Base-by-base conservation (phyloP, 2,329 filamentous ascomycete genomes). In the Colletotrichum cereale region DNA sequence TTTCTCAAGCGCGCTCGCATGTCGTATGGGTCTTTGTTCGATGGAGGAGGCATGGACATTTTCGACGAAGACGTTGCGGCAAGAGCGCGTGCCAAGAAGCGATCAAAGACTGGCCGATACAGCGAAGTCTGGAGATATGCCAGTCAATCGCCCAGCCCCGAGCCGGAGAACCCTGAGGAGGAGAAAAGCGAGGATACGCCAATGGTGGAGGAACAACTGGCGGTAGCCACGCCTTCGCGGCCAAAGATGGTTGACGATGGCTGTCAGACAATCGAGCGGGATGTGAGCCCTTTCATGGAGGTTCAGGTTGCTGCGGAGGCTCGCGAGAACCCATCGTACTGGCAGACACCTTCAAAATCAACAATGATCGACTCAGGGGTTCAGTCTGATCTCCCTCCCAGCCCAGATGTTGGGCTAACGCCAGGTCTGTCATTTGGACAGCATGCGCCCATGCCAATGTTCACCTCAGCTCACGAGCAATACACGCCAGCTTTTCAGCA, bases 101-200 rank as follows among this genome's bases (percentile, higher is more conserved):
- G 89, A 66, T 90, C 91, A 10, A 90, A 90, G 55, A 92, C 93
- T 79, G 89, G 91, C 70, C 85, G 91, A 72, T 85, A 89, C 62
- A 91, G 90, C 76, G 88, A 85, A 38, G 85, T 89, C 36, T 98
- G 96, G 96, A 91, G 88, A 73, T 92, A 95, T 76, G 86, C 86
- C 29, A 92, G 91, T 76, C 87, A 89, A 67, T 92, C 93, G 1
- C 90, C 90, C 10, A 95, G 91, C 63, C 93, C 93, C 3, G 88
- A 92, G 76, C 86, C 85, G 42, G 81, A 86, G 50, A 18, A 75
- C 56, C 52, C 73, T 48, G 73, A 79, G 7, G 66, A 71, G 29
- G 76, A 79, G 14, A 76, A 79, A 12, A 73, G 75, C 63, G 67
- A 57, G 2, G 71, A 72, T 6, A 57, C 64, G 1, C 67, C 73